These are phyloP conservation scores for Boechera divaricarpa DNA, from an alignment of 345 rosid genomes.

Conservation along the genomic window DNA sequence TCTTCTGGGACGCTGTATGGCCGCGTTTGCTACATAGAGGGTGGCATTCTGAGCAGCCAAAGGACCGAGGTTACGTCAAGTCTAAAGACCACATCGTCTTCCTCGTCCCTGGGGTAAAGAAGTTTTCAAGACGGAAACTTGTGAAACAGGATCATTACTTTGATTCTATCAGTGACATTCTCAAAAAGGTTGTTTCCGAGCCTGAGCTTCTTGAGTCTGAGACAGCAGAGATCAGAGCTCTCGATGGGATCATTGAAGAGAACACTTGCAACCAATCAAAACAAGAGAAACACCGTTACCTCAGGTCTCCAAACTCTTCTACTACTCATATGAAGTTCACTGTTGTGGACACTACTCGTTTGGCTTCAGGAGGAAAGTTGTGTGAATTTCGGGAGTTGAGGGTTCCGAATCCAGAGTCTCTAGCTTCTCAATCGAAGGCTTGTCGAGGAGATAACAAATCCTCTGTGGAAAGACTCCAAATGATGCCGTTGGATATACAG, in stretches of 20 bases:
- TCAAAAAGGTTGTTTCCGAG: constrained; percentile 66
- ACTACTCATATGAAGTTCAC: constrained; percentile 56
- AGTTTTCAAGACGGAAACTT: constrained; percentile 67
- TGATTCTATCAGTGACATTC: constrained; percentile 66
- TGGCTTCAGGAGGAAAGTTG: constrained; percentile 50
- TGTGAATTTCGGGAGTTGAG: constrained; percentile 42
- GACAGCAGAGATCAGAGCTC: constrained; percentile 33
- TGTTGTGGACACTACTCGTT: constrained; percentile 60
- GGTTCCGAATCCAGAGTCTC: constrained; percentile 44
- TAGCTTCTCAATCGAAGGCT: constrained; percentile 33
- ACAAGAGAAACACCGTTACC: constrained; percentile 48
- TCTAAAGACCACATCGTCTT: constrained; percentile 57
- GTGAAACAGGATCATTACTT: constrained; percentile 64
- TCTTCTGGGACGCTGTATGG: constrained; percentile 88
- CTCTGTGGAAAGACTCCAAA: constrained; percentile 30
- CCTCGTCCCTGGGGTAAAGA: constrained; percentile 65
- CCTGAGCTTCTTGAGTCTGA: constrained; percentile 68
- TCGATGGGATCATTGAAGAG: constrained; percentile 43
- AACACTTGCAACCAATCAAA: constrained; percentile 45
- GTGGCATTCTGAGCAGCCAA: constrained; percentile 74
- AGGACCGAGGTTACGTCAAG: constrained; percentile 47
- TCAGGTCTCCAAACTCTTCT: constrained; percentile 52
- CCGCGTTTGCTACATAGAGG: constrained; percentile 74
- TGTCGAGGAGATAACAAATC: constrained; percentile 32
- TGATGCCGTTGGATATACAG: constrained; percentile 32